Percentiles rank a stretch among this genome's conserved stretches.
Evolutionary conservation across 2,329 filamentous ascomycete species (phyloP).

Genomic region (Calycina marina): DNA sequence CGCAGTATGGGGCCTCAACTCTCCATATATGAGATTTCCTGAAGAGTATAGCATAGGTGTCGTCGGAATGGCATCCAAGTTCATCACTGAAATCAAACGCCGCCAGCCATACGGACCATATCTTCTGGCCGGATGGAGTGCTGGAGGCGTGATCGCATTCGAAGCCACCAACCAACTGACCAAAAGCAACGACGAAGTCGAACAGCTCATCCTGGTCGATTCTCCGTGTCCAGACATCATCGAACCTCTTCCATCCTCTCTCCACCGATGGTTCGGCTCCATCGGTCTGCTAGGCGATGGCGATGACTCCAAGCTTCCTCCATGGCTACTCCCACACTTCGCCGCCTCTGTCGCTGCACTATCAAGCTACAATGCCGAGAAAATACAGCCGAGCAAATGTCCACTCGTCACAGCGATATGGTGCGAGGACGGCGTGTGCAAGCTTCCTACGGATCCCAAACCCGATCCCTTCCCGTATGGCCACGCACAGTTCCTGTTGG

Average conservation of each 20-base stretch:
- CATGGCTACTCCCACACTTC: slow-evolving; percentile 65
- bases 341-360: slow-evolving; percentile 52
- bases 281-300: slow-evolving; percentile 56
- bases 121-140: slow-evolving; percentile 59
- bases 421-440: slow-evolving; percentile 61
- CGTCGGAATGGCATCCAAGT: slow-evolving; percentile 48
- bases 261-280: slow-evolving; percentile 48
- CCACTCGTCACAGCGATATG: slow-evolving; percentile 53
- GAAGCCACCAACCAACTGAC: slow-evolving; percentile 48
- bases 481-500: slow-evolving; percentile 54
- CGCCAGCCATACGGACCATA: slow-evolving; percentile 57
- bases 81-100: slow-evolving; percentile 54
- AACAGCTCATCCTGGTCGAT: slow-evolving; percentile 50
- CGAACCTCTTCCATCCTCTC: slow-evolving; percentile 43
- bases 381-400: slow-evolving; percentile 41
- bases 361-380: slow-evolving; percentile 52
- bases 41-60: slow-evolving; percentile 51
- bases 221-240: slow-evolving; percentile 52
- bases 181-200: slow-evolving; percentile 40
- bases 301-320: slow-evolving; percentile 45
- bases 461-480: slow-evolving; percentile 44
- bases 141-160: slow-evolving; percentile 58
- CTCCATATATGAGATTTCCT: slow-evolving; percentile 56
- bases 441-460: slow-evolving; percentile 47
- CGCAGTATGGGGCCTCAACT: slow-evolving; percentile 47